Percentiles rank a stretch among this genome's conserved stretches.
Conservation (phyloP, 805 yeast genomes). For the Metschnikowia arizonensis region DNA sequence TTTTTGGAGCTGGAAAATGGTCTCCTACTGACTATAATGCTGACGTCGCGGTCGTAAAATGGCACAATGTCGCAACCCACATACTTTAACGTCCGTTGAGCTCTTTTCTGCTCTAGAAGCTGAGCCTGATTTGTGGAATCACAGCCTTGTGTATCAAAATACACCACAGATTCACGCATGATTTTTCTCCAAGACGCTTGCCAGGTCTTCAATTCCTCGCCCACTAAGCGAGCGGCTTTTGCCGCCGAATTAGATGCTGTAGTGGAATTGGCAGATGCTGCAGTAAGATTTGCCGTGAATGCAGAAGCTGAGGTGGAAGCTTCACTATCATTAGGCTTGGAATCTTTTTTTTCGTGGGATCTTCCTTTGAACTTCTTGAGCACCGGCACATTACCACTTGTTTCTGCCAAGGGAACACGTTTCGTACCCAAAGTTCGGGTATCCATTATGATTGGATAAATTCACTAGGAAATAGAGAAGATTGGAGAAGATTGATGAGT, state of each 20-base stretch:
- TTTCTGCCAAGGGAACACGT: conserved; percentile 38
- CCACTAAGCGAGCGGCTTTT: conserved; percentile 33
- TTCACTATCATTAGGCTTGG: background rate
- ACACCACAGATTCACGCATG: conserved; percentile 55
- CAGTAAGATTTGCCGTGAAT: background rate
- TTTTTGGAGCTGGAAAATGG: conserved; percentile 36
- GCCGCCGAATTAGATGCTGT: conserved; percentile 9
- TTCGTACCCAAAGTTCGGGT: conserved; percentile 4
- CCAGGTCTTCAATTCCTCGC: conserved; percentile 53
- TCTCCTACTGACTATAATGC: conserved; percentile 76
- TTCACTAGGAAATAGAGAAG: background rate
- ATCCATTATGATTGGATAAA: background rate
- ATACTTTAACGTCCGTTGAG: conserved; percentile 41
- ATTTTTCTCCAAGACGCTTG: conserved; percentile 61
- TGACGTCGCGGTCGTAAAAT: conserved; percentile 51
- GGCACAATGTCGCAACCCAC: conserved; percentile 47
- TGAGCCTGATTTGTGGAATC: conserved; percentile 34
- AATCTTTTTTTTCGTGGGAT: background rate
- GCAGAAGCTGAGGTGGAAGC: background rate
- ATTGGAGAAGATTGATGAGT: too few species aligned
- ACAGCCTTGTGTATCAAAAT: conserved; percentile 54
- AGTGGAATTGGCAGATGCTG: background rate
- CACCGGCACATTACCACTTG: conserved; percentile 36
- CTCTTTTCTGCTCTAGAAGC: conserved; percentile 38
- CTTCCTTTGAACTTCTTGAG: conserved; percentile 27